These are phyloP conservation scores for Pythium diclinum DNA, from an alignment of 352 stramenopile species.

Conservation along the genomic window DNA sequence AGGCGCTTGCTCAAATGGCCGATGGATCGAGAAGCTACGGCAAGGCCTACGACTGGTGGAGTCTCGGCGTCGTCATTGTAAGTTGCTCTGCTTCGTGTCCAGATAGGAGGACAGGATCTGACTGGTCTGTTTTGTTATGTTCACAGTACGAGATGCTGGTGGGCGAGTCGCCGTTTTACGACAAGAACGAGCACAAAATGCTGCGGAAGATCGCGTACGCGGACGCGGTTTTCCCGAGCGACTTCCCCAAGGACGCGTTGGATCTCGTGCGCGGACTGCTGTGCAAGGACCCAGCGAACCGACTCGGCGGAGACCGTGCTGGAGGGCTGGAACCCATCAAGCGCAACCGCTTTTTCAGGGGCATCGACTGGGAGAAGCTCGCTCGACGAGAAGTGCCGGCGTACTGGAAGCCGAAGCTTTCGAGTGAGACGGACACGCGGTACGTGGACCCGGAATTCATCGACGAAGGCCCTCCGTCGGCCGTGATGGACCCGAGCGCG, in stretches of 20 bases:
- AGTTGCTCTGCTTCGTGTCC: slow-evolving; percentile 16
- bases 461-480: slow-evolving; percentile 78
- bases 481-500: slow-evolving; percentile 70
- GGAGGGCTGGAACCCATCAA: slow-evolving; percentile 77
- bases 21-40: slow-evolving; percentile 83
- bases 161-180: slow-evolving; percentile 84
- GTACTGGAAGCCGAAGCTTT: slow-evolving; percentile 81
- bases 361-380: slow-evolving; percentile 77
- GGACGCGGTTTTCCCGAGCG: slow-evolving; percentile 66
- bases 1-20: slow-evolving; percentile 76
- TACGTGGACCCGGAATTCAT: slow-evolving; percentile 90
- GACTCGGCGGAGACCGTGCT: slow-evolving; percentile 60
- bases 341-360: slow-evolving; percentile 60
- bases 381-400: slow-evolving; percentile 68
- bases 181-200: slow-evolving; percentile 89
- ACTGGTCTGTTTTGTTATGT: slow-evolving; percentile 7
- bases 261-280: slow-evolving; percentile 73
- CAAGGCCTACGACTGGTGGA: slow-evolving; percentile 90
- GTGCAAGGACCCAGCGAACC: slow-evolving; percentile 65
- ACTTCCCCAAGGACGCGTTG: slow-evolving; percentile 76
- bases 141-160: slow-evolving; percentile 85
- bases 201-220: slow-evolving; percentile 78
- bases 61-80: slow-evolving; percentile 83
- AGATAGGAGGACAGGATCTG: not conserved
- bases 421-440: slow-evolving; percentile 81